Percentiles rank a stretch among this genome's conserved stretches.
Evolutionary conservation across 2,329 filamentous ascomycete species (phyloP).

Genomic region (Xylaria sp.): DNA sequence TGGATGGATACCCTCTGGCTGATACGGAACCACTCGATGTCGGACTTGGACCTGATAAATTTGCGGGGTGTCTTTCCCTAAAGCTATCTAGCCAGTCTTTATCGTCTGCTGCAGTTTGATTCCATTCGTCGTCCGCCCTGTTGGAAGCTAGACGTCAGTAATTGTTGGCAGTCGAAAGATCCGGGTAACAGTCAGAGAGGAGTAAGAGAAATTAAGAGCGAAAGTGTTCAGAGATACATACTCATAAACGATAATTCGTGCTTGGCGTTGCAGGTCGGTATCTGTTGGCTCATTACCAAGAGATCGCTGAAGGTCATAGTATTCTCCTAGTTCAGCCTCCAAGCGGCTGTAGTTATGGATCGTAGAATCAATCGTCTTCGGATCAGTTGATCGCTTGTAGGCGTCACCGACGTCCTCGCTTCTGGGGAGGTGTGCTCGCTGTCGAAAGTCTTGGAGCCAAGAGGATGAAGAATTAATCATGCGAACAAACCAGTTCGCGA

Average conservation of each 20-base stretch:
- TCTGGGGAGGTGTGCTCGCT: slow-evolving; percentile 62
- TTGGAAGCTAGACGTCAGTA: background rate
- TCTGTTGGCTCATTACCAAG: slow-evolving; percentile 57
- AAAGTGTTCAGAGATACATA: background rate
- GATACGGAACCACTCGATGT: slow-evolving; percentile 27
- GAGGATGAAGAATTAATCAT: slow-evolving; percentile 54
- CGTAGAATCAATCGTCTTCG: slow-evolving; percentile 62
- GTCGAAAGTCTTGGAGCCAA: slow-evolving; percentile 64
- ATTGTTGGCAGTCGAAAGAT: background rate
- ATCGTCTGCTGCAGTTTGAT: slow-evolving; percentile 67
- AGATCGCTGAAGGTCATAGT: slow-evolving; percentile 51
- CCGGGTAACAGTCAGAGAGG: background rate
- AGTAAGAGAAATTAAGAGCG: background rate
- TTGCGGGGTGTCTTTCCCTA: slow-evolving; percentile 50
- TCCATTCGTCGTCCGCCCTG: slow-evolving; percentile 64
- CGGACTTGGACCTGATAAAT: slow-evolving; percentile 34
- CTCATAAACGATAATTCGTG: slow-evolving; percentile 66
- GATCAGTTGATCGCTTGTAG: slow-evolving; percentile 57
- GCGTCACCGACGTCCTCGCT: slow-evolving; percentile 60
- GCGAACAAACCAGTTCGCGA: slow-evolving; percentile 63
- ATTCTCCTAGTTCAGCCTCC: slow-evolving; percentile 62
- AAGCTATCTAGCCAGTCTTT: slow-evolving; percentile 59
- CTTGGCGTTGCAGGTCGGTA: slow-evolving; percentile 60
- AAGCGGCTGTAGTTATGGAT: slow-evolving; percentile 64
- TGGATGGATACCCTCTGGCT: slow-evolving; percentile 5